A percentile compares a stretch with the other conserved stretches of the same genome.
These are phyloP conservation scores for Noccaea bulbosa DNA, from an alignment of 345 rosid genomes.

Conservation along the genomic window DNA sequence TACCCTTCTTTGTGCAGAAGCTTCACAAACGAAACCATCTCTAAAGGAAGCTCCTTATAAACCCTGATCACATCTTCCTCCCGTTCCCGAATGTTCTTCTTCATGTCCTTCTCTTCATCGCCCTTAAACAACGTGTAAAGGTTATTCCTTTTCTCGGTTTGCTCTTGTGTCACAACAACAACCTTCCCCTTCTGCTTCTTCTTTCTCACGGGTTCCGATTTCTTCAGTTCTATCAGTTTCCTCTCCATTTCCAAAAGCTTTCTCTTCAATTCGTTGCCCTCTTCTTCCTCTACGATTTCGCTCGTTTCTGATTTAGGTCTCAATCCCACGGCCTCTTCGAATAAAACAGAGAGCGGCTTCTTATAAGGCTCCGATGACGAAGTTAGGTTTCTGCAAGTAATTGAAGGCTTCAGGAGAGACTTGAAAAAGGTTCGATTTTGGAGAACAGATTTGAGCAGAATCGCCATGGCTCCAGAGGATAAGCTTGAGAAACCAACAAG, in stretches of 20 bases:
- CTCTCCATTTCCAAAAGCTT: constrained; percentile 53
- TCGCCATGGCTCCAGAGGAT: constrained; percentile 27
- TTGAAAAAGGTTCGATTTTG: constrained; percentile 39
- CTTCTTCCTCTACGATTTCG: constrained; percentile 31
- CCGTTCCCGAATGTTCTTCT: constrained; percentile 3
- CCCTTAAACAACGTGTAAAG: constrained; percentile 41
- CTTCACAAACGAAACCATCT: constrained; percentile 55
- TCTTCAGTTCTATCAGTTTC: constrained; percentile 50
- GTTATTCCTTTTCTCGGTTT: constrained; percentile 27
- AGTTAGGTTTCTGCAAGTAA: constrained; percentile 30
- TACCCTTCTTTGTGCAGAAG: constrained; percentile 66
- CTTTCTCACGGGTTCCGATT: constrained; percentile 29
- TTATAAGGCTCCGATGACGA: constrained; percentile 35
- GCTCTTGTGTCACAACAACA: constrained; percentile 7
- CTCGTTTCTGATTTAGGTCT: constrained; percentile 44
- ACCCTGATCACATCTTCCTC: constrained; percentile 35
- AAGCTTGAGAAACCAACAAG: neutral
- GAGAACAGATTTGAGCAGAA: constrained; percentile 38
- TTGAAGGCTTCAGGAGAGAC: constrained; percentile 24
- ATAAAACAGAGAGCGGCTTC: constrained; percentile 51
- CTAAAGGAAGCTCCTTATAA: constrained; percentile 59
- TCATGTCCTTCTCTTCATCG: constrained; percentile 6
- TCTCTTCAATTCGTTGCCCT: constrained; percentile 38
- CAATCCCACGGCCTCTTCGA: constrained; percentile 62
- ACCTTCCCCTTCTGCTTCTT: constrained; percentile 19